phyloP scores from a whole-genome alignment of 352 stramenopile genomes.

The Globisporangium megalacanthum region DNA sequence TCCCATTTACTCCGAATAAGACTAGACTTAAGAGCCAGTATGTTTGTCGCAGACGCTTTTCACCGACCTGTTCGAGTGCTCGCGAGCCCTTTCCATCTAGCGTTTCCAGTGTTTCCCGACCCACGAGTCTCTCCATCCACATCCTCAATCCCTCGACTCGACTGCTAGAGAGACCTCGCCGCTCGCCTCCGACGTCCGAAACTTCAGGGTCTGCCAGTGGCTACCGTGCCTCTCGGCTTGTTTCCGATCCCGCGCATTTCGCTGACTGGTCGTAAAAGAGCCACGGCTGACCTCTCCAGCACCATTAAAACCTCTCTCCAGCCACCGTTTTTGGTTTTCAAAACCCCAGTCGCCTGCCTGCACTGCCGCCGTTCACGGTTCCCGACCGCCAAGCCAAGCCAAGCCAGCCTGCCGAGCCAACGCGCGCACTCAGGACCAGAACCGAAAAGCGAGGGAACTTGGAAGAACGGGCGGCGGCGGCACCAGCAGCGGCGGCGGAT shows the following conservation, averaged over 20 bases:
- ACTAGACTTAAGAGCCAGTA: neutral
- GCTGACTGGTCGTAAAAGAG: neutral
- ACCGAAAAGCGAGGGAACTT: constrained; percentile 3
- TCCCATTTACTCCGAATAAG: neutral
- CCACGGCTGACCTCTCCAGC: neutral
- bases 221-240: neutral
- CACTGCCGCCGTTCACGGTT: too few species aligned
- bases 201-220: neutral
- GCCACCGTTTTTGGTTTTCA: neutral
- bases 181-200: neutral
- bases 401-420: too few species aligned
- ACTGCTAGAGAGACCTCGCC: neutral
- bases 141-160: too few species aligned
- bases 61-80: neutral
- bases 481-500: neutral
- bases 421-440: neutral
- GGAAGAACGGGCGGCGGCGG: constrained; percentile 1
- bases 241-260: neutral
- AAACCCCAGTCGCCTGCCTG: neutral
- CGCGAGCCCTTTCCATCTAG: neutral
- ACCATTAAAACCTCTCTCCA: too few species aligned
- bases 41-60: neutral
- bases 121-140: too few species aligned
- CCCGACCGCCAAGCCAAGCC: too few species aligned
- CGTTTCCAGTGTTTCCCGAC: neutral